Evolutionary conservation across 2,329 filamentous ascomycete genomes (phyloP).

Genomic region (Botryosphaeria dothidea): DNA sequence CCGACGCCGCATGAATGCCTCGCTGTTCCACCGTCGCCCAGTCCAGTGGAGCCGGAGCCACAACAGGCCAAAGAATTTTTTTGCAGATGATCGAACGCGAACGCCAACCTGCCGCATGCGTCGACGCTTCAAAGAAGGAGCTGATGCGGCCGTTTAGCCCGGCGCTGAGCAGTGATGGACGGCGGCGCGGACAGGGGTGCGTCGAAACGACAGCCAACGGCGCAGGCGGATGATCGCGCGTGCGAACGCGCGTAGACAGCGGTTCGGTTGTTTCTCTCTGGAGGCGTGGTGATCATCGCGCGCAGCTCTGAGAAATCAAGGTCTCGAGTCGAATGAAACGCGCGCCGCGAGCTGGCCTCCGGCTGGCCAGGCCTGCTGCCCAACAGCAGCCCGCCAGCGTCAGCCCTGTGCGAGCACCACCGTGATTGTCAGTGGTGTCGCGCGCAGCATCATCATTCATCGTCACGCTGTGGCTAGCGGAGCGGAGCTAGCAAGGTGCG

Average conservation of each 20-base stretch:
- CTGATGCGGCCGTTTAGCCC: too few species aligned
- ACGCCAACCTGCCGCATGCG: too few species aligned
- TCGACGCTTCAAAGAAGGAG: too few species aligned
- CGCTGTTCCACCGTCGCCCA: not conserved
- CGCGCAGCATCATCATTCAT: constrained; percentile 2
- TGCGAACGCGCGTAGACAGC: too few species aligned
- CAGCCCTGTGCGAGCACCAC: constrained; percentile 13
- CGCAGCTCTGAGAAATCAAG: constrained; percentile 10
- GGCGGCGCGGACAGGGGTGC: too few species aligned
- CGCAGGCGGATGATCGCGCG: too few species aligned
- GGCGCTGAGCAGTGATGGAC: too few species aligned
- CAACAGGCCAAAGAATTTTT: too few species aligned
- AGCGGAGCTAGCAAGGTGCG: constrained; percentile 14
- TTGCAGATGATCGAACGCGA: too few species aligned
- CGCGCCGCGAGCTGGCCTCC: constrained; percentile 1
- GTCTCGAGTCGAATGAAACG: constrained; percentile 11
- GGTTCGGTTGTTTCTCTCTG: not conserved
- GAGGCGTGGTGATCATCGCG: constrained; percentile 3
- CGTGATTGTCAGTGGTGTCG: not conserved
- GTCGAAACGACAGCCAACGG: too few species aligned
- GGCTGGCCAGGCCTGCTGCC: constrained; percentile 12
- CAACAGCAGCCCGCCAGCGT: not conserved
- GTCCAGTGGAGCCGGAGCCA: too few species aligned
- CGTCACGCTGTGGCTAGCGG: constrained; percentile 7
- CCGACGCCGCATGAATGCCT: not conserved